phyloP scores from a whole-genome alignment of 2,329 filamentous ascomycete genomes.

The Lecanosticta acicola region DNA sequence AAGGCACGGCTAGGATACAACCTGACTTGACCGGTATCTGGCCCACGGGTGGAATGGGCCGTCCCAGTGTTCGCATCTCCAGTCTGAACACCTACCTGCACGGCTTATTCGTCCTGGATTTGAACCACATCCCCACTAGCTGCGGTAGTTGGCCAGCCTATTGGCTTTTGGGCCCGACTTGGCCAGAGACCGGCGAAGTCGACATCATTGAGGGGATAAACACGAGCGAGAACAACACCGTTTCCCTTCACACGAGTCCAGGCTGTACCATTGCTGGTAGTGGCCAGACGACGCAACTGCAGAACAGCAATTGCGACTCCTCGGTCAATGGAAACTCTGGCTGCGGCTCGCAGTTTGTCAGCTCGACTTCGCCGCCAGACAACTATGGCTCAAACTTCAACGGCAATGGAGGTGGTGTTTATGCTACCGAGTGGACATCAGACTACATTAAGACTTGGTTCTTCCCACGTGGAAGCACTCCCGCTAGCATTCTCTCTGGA shows the following conservation, averaged over 20 bases:
- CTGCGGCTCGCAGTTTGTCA: constrained; percentile 26
- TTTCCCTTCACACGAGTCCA: constrained; percentile 30
- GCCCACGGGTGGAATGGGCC: constrained; percentile 34
- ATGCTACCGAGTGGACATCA: constrained; percentile 34
- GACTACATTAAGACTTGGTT: constrained; percentile 33
- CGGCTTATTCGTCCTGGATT: constrained; percentile 37
- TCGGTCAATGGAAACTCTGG: constrained; percentile 26
- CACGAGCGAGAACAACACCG: constrained; percentile 23
- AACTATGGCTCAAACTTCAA: constrained; percentile 33
- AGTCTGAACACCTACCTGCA: constrained; percentile 36
- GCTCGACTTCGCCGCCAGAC: constrained; percentile 23
- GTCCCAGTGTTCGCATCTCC: constrained; percentile 33
- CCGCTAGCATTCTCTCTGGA: constrained; percentile 39
- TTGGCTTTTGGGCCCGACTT: constrained; percentile 45
- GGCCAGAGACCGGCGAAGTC: constrained; percentile 33
- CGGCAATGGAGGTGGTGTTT: constrained; percentile 30
- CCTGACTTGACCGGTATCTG: constrained; percentile 38
- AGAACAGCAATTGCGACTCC: constrained; percentile 26
- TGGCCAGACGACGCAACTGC: constrained; percentile 27
- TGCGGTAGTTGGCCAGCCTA: constrained; percentile 40
- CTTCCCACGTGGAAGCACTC: constrained; percentile 32
- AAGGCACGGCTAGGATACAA: constrained; percentile 26
- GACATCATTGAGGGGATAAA: constrained; percentile 37
- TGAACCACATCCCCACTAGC: constrained; percentile 35
- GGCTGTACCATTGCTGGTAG: constrained; percentile 30